Percentiles rank a stretch among this genome's conserved stretches.
phyloP scores from a whole-genome alignment of 2,329 filamentous ascomycete genomes.

The Monosporascus sp. region DNA sequence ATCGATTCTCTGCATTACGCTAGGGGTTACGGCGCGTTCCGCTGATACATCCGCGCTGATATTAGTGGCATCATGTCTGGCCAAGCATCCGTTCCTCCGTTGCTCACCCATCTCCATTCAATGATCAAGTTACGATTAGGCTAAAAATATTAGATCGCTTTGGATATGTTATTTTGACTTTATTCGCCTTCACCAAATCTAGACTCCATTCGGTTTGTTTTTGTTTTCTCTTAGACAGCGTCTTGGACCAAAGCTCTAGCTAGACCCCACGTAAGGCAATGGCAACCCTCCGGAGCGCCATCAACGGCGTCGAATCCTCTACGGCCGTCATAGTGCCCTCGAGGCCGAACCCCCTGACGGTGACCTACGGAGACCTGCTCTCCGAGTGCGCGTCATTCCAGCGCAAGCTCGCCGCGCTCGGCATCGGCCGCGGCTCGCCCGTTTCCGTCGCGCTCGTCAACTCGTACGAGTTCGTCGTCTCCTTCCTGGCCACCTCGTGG shows the following conservation, averaged over 20 bases:
- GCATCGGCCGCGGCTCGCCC: conserved; percentile 62
- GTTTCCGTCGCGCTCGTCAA: conserved; percentile 82
- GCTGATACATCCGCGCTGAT: no score
- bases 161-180: conserved; percentile 6
- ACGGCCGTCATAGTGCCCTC: conserved; percentile 70
- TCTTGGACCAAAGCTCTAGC: neutral
- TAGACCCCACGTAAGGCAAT: conserved; percentile 7
- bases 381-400: conserved; percentile 67
- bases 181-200: conserved; percentile 2
- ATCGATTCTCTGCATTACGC: no score
- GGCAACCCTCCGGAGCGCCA: conserved; percentile 45
- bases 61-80: no score
- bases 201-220: neutral
- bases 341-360: conserved; percentile 54
- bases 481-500: conserved; percentile 81
- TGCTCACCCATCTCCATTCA: no score
- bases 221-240: neutral
- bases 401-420: conserved; percentile 68
- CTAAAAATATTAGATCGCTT: conserved; percentile 1
- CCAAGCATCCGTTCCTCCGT: no score
- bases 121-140: no score
- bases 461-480: conserved; percentile 82
- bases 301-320: conserved; percentile 39
- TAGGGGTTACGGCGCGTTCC: no score
- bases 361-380: conserved; percentile 64